Percentiles rank a stretch among this genome's conserved stretches.
phyloP scores from a whole-genome alignment of 2,329 filamentous ascomycete genomes.

The Chaetomium globosum region DNA sequence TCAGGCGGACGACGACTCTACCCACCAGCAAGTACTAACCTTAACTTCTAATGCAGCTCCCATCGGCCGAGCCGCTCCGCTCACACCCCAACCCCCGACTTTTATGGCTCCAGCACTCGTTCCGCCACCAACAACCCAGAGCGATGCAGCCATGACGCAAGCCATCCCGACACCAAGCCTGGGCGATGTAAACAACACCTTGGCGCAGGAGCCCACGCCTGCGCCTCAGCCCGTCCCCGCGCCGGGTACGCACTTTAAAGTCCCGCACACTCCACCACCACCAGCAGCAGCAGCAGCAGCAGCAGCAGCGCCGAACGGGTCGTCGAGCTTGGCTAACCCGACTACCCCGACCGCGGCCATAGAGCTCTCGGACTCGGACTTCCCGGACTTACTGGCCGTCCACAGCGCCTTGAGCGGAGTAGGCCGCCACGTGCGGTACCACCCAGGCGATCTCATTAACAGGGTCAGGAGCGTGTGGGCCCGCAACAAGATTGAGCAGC shows the following conservation, averaged over 20 bases:
- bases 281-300: background rate
- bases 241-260: conserved; percentile 26
- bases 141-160: background rate
- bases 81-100: background rate
- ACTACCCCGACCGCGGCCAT: background rate
- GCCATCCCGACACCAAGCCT: background rate
- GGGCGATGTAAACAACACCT: background rate
- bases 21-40: conserved; percentile 15
- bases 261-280: background rate
- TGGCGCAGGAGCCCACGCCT: background rate
- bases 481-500: conserved; percentile 9
- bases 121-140: background rate
- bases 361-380: background rate
- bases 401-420: conserved; percentile 18
- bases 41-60: conserved; percentile 17
- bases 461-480: conserved; percentile 8
- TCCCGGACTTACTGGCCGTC: background rate
- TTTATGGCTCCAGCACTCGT: background rate
- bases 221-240: conserved; percentile 28
- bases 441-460: conserved; percentile 23
- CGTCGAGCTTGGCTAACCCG: background rate
- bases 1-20: background rate
- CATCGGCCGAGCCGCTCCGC: background rate
- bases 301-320: background rate
- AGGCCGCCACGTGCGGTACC: conserved; percentile 22